A percentile compares a stretch with the other conserved stretches of the same genome.
phyloP scores from a whole-genome alignment of 2,329 filamentous ascomycete species.

The Scedosporium dehoogii region DNA sequence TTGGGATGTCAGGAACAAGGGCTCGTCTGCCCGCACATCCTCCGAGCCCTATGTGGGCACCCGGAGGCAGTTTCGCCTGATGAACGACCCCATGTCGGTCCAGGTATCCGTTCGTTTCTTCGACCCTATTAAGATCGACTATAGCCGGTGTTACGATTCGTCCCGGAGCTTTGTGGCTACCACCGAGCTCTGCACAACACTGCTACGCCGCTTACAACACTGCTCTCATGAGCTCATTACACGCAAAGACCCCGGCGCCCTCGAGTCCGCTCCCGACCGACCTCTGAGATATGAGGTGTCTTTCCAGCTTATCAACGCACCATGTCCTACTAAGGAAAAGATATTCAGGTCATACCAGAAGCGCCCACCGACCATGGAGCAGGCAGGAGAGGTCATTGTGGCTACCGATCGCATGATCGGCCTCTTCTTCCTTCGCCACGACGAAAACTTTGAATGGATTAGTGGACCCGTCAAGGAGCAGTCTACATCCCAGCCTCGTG shows the following conservation, averaged over 20 bases:
- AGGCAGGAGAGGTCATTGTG: slow-evolving; percentile 35
- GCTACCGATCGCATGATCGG: slow-evolving; percentile 41
- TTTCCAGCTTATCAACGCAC: slow-evolving; percentile 25
- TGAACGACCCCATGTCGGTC: slow-evolving; percentile 23
- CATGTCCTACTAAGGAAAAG: slow-evolving; percentile 29
- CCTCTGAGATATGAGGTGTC: slow-evolving; percentile 37
- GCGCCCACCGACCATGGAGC: slow-evolving; percentile 29
- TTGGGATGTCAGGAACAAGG: slow-evolving; percentile 8
- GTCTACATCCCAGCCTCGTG: slow-evolving; percentile 24
- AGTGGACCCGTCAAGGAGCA: slow-evolving; percentile 30
- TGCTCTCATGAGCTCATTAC: slow-evolving; percentile 44
- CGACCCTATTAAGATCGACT: slow-evolving; percentile 31
- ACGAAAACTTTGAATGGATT: slow-evolving; percentile 38
- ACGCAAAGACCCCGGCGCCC: slow-evolving; percentile 37
- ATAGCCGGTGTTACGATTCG: slow-evolving; percentile 35
- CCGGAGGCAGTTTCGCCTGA: slow-evolving; percentile 20
- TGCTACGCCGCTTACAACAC: slow-evolving; percentile 41
- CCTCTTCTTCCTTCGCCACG: slow-evolving; percentile 38
- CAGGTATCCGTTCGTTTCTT: slow-evolving; percentile 36
- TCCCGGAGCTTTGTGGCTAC: slow-evolving; percentile 33
- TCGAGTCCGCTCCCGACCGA: slow-evolving; percentile 30
- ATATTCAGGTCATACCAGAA: slow-evolving; percentile 41
- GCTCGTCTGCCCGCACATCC: slow-evolving; percentile 8
- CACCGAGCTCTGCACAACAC: slow-evolving; percentile 35
- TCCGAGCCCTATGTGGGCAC: slow-evolving; percentile 12